Evolutionary conservation across 129 eudicot genomes (phyloP).

Genomic region (Pseudognaphalium luteoalbum): DNA sequence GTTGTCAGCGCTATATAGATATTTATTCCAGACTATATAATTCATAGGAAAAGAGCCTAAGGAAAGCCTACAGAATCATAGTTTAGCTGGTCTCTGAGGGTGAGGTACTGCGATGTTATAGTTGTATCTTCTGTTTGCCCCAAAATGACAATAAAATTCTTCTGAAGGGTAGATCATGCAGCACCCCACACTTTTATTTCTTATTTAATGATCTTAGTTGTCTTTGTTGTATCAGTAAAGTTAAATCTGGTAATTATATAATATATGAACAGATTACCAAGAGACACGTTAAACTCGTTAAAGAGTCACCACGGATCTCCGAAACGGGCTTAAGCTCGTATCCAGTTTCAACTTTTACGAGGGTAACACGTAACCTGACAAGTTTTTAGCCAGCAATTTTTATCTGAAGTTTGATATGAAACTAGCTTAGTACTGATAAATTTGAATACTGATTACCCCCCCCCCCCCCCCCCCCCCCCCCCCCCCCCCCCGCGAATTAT

Average conservation of each 20-base stretch:
- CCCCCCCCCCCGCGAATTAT: too few relatives aligned
- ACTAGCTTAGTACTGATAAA: too few relatives aligned
- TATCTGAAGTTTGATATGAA: neutral
- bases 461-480: too few relatives aligned
- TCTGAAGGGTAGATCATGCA: neutral
- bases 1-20: neutral
- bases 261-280: neutral
- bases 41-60: neutral
- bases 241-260: neutral
- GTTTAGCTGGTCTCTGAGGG: neutral
- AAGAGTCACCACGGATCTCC: constrained; percentile 2
- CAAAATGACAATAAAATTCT: neutral
- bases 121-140: neutral
- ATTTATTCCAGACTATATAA: neutral
- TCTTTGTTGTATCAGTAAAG: neutral
- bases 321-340: neutral
- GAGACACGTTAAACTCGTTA: neutral
- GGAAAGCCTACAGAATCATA: neutral
- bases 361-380: neutral
- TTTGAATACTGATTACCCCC: too few relatives aligned
- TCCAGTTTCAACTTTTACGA: neutral
- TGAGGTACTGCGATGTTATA: neutral
- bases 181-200: neutral
- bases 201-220: neutral
- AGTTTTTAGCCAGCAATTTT: neutral